phyloP scores from a whole-genome alignment of 305 asterid species.

The Solanum hybrid region DNA sequence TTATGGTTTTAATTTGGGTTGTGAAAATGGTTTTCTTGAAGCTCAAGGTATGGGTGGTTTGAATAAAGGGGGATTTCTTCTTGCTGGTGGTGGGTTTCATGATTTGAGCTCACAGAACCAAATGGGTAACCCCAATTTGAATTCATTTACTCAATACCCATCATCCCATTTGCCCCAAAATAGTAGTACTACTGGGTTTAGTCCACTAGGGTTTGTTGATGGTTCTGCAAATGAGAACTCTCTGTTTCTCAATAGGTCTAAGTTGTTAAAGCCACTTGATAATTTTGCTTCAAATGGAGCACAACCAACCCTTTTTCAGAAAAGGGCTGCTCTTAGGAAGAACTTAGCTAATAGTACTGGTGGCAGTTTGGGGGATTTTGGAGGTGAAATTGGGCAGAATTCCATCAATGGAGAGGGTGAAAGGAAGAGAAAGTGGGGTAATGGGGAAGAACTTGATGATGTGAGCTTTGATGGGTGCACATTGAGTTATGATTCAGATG shows the following conservation, averaged over 20 bases:
- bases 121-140: slow-evolving; percentile 27
- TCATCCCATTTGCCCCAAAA: slow-evolving; percentile 23
- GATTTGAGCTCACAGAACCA: slow-evolving; percentile 39
- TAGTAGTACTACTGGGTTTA: slow-evolving; percentile 32
- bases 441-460: slow-evolving; percentile 62
- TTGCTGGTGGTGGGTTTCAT: slow-evolving; percentile 18
- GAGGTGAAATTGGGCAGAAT: slow-evolving; percentile 21
- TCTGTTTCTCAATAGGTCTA: slow-evolving; percentile 44
- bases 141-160: slow-evolving; percentile 23
- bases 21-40: slow-evolving; percentile 53
- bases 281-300: slow-evolving; percentile 47
- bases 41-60: slow-evolving; percentile 14
- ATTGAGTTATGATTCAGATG: slow-evolving; percentile 71
- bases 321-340: slow-evolving; percentile 84
- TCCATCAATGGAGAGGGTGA: slow-evolving; percentile 20
- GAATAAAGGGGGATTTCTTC: slow-evolving; percentile 18
- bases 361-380: slow-evolving; percentile 39
- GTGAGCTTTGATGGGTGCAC: slow-evolving; percentile 62
- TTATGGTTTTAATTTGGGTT: slow-evolving; percentile 40
- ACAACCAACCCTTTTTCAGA: slow-evolving; percentile 89
- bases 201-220: slow-evolving; percentile 32
- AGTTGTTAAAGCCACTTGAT: slow-evolving; percentile 69
- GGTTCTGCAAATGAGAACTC: slow-evolving; percentile 28
- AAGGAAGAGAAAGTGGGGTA: slow-evolving; percentile 45
- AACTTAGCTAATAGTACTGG: slow-evolving; percentile 26